These are phyloP conservation scores for Pseudopediastrum boryanum DNA, from an alignment of 139 green algal genomes.

Conservation along the genomic window DNA sequence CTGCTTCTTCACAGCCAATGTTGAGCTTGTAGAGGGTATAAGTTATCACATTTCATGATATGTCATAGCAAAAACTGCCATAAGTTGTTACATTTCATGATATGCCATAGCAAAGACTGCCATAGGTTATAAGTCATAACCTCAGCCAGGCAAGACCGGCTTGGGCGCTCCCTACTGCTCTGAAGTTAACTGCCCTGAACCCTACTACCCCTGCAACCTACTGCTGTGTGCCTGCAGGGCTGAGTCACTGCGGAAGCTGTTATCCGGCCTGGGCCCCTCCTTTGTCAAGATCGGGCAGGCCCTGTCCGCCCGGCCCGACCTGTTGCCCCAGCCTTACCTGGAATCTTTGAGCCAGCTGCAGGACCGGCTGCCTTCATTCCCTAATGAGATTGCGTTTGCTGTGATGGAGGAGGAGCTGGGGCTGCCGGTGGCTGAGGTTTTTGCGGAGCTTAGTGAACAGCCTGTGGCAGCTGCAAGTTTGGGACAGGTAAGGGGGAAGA, in stretches of 20 bases:
- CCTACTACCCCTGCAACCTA: neutral
- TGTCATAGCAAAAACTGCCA: too few species aligned
- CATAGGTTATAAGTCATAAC: too few species aligned
- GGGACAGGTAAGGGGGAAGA: slow-evolving; percentile 74
- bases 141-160: too few species aligned
- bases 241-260: slow-evolving; percentile 64
- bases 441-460: slow-evolving; percentile 62
- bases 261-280: slow-evolving; percentile 72
- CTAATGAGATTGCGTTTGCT: slow-evolving; percentile 65
- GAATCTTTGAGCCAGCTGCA: slow-evolving; percentile 77
- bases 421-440: slow-evolving; percentile 60
- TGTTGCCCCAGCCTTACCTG: slow-evolving; percentile 75
- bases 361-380: slow-evolving; percentile 78
- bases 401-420: slow-evolving; percentile 91
- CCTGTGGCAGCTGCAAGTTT: slow-evolving; percentile 88
- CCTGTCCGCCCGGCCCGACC: slow-evolving; percentile 76
- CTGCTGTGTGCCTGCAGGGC: slow-evolving; percentile 37
- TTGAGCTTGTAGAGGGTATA: too few species aligned
- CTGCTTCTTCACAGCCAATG: too few species aligned
- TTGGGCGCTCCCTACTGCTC: too few species aligned
- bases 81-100: too few species aligned
- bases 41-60: too few species aligned
- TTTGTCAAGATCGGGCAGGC: slow-evolving; percentile 95
- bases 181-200: too few species aligned
- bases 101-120: too few species aligned